phyloP scores from a whole-genome alignment of 2,329 filamentous ascomycete species.

The Sarocladium kiliense region DNA sequence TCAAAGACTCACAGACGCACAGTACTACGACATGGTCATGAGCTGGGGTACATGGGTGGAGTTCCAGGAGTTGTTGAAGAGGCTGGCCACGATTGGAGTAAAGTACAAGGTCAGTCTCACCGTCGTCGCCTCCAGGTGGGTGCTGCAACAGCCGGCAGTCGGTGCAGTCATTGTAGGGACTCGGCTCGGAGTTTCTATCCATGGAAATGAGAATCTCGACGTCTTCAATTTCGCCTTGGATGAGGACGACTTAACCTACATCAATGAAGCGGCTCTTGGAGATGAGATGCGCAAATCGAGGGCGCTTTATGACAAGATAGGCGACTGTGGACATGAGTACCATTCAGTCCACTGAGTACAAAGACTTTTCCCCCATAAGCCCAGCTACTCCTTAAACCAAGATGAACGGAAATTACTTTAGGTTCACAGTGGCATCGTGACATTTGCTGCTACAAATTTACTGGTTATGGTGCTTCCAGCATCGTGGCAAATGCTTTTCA shows the following conservation, averaged over 20 bases:
- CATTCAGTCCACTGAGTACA: not conserved
- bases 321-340: slow-evolving; percentile 21
- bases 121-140: slow-evolving; percentile 42
- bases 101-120: slow-evolving; percentile 36
- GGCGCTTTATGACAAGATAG: slow-evolving; percentile 26
- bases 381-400: too few relatives aligned
- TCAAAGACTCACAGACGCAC: not conserved
- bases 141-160: slow-evolving; percentile 41
- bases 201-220: slow-evolving; percentile 17
- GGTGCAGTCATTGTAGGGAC: slow-evolving; percentile 44
- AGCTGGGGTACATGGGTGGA: slow-evolving; percentile 42
- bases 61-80: slow-evolving; percentile 37
- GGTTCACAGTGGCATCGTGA: too few relatives aligned
- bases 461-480: too few relatives aligned
- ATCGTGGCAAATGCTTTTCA: too few relatives aligned
- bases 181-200: slow-evolving; percentile 23
- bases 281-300: slow-evolving; percentile 13
- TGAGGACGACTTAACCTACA: slow-evolving; percentile 13
- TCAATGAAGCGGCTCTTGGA: slow-evolving; percentile 20
- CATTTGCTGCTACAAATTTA: too few relatives aligned
- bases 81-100: slow-evolving; percentile 30
- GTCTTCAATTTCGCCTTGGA: slow-evolving; percentile 17
- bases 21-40: slow-evolving; percentile 20
- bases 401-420: too few relatives aligned
- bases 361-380: too few relatives aligned